A percentile compares a stretch with the other conserved stretches of the same genome.
These are phyloP conservation scores for Colletotrichum tanaceti DNA, from an alignment of 2,329 filamentous ascomycete species.

Conservation along the genomic window DNA sequence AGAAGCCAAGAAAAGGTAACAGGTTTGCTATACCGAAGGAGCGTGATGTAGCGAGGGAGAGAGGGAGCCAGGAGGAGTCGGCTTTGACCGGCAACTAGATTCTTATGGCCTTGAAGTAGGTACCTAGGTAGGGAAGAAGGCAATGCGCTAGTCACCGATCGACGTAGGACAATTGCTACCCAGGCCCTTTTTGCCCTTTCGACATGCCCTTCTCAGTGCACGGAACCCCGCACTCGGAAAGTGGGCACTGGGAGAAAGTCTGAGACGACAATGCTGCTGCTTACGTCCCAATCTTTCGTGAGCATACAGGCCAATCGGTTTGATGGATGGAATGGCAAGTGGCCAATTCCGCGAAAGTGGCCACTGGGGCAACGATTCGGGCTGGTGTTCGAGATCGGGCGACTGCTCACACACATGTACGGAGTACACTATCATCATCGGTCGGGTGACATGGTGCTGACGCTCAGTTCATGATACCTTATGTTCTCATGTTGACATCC, in stretches of 20 bases:
- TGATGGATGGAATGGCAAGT: constrained; percentile 8
- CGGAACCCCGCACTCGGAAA: constrained; percentile 38
- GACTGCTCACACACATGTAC: constrained; percentile 1
- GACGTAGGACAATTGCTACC: constrained; percentile 9
- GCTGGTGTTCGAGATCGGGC: no score
- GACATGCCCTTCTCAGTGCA: constrained; percentile 36
- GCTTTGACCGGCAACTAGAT: not conserved
- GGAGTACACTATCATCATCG: constrained; percentile 16
- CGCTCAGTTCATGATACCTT: not conserved
- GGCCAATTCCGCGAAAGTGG: constrained; percentile 5
- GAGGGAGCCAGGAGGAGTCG: not conserved
- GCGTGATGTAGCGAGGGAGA: not conserved
- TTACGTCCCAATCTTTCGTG: constrained; percentile 13
- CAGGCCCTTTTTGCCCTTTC: constrained; percentile 16
- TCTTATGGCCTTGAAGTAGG: constrained; percentile 26
- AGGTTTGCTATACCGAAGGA: not conserved
- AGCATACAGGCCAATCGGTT: constrained; percentile 16
- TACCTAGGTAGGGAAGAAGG: not conserved
- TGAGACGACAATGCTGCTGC: constrained; percentile 9
- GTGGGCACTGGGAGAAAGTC: constrained; percentile 30
- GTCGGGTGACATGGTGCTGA: constrained; percentile 7
- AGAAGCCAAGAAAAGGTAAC: not conserved
- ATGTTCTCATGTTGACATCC: not conserved
- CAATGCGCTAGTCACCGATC: constrained; percentile 13
- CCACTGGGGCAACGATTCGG: not conserved